Evolutionary conservation across 257 asterid species (phyloP), one percentile per base, ranked within the genome.

Genomic region (Ehretia macrophylla): DNA sequence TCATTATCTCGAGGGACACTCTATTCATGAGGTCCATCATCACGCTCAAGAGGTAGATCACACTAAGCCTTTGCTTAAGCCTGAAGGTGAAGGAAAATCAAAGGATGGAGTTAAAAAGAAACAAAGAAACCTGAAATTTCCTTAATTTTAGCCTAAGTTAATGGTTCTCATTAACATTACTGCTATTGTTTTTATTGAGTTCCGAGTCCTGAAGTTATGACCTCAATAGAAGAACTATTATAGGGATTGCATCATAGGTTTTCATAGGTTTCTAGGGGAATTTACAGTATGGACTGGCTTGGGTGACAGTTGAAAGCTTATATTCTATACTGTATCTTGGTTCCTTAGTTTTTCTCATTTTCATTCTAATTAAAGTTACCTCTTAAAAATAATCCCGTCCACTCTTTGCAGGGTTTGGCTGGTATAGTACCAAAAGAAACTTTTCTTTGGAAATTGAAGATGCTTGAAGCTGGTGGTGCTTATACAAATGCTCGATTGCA

Each of bases 41-140:
- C 80, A 78, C 35, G 68, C 22, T 20, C 85, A 76, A n/a, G 90
- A 68, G 44, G 70, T 46, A 6, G 72, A 65, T 59, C 65, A 16
- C 38, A 60, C 23, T 8, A 80, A 68, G 72, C 89, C 94, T 56
- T 73, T 90, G 62, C 75, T 87, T 8, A 45, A 49, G 56, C 45
- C 39, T 1, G 77, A 69, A n/a, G 72, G 56, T 45, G 82, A 69
- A 59, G 61, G 49, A 14, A 66, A 64, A 32, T 45, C 80, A n/a
- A 64, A 64, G 42, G 72, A 52, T 11, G 76, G 60, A 62, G 14
- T 49, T 0, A 72, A 77, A 67, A 81, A 81, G 80, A 77, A 77
- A 73, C 76, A 49, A 32, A 51, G 66, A 51, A 92, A 92, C 69
- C n/a, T n/a, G n/a, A n/a, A n/a, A n/a, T n/a, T n/a, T n/a, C n/a